Conservation (phyloP, 257 asterid genomes). For the Nicotiana sylvestris region DNA sequence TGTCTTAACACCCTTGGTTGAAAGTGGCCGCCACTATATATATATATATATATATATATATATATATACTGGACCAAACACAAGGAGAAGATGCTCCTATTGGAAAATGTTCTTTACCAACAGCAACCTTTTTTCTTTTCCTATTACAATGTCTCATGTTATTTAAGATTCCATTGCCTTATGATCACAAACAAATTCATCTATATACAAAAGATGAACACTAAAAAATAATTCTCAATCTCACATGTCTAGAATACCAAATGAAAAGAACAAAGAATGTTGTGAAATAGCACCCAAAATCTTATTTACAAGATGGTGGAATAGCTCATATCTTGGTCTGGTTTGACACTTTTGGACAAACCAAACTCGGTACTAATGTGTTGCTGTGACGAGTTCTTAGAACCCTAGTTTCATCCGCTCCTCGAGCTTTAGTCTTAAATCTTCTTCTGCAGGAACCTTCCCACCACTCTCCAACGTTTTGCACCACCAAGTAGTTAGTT, state of each 20-base stretch:
- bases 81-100: background rate
- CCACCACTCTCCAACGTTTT: slow-evolving; percentile 47
- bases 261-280: background rate
- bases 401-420: slow-evolving; percentile 43
- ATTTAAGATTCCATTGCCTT: background rate
- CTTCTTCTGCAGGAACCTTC: slow-evolving; percentile 51
- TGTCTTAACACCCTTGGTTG: too few species aligned
- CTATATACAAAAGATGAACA: background rate
- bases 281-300: slow-evolving; percentile 3
- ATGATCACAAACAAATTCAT: background rate
- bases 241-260: background rate
- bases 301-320: slow-evolving; percentile 2
- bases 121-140: background rate
- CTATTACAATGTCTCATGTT: background rate
- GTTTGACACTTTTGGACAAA: background rate
- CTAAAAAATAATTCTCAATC: background rate
- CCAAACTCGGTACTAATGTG: background rate
- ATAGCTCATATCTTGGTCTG: background rate
- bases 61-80: background rate
- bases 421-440: slow-evolving; percentile 44
- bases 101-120: background rate
- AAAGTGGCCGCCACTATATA: too few species aligned
- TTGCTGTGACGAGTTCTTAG: slow-evolving; percentile 17
- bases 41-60: background rate
- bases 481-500: slow-evolving; percentile 77